phyloP scores from a whole-genome alignment of 768 basidiomycete genomes.

The Boletellus emodensis region DNA sequence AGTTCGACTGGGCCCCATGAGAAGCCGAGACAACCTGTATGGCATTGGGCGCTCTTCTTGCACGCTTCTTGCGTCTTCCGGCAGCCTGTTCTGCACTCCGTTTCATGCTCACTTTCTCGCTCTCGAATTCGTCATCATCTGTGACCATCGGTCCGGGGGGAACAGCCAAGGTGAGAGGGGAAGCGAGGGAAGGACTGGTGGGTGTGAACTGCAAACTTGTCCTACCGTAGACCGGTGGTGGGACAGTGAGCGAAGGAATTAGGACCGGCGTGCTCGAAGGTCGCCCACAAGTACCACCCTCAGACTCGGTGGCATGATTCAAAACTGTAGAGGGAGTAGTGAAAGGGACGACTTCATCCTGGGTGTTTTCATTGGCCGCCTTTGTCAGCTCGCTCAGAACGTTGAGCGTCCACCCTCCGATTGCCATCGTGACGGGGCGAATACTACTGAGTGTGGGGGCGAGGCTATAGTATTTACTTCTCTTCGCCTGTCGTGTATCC shows the following conservation, averaged over 20 bases:
- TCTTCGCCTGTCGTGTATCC: constrained; percentile 19
- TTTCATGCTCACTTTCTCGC: constrained; percentile 43
- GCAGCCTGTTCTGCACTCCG: constrained; percentile 37
- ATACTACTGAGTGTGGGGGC: constrained; percentile 33
- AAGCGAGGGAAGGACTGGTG: constrained; percentile 40
- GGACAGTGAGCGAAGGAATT: constrained; percentile 28
- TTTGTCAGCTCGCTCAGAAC: constrained; percentile 63
- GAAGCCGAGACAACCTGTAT: constrained; percentile 2
- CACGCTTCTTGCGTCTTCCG: constrained; percentile 32
- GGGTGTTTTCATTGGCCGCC: constrained; percentile 6
- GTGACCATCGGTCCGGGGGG: constrained; percentile 23
- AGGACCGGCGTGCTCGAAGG: constrained; percentile 38
- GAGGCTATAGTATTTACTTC: constrained; percentile 42
- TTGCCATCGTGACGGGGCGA: constrained; percentile 47
- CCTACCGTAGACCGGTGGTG: constrained; percentile 28
- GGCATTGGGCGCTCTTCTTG: constrained; percentile 8
- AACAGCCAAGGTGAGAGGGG: constrained; percentile 11
- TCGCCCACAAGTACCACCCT: constrained; percentile 19
- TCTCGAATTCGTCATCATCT: constrained; percentile 40
- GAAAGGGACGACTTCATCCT: constrained; percentile 10
- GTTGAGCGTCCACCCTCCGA: constrained; percentile 86
- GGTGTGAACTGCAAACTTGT: constrained; percentile 69
- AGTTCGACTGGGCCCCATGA: constrained; percentile 1
- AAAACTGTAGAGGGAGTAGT: constrained; percentile 18
- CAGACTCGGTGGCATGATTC: constrained; percentile 20